Base-by-base conservation (phyloP, 2,329 filamentous ascomycete genomes). In the Trichoderma sp. region DNA sequence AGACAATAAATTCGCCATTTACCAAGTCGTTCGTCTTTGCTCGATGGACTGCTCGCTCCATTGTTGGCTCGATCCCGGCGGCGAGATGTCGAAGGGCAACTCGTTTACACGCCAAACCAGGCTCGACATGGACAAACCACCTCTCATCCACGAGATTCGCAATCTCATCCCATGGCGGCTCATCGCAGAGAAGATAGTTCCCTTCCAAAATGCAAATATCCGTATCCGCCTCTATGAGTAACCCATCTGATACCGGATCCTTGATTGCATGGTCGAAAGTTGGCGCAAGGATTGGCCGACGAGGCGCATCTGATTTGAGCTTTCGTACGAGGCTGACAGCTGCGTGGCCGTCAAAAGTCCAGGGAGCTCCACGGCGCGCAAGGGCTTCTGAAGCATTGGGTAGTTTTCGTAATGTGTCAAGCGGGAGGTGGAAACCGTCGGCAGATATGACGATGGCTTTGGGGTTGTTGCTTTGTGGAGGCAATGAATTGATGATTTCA, bases 1-100 rank as follows among this genome's bases (percentile, higher is more conserved):
- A 61, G 3, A 92, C 77, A 74, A 97, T 92, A 77, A 95, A 87
- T 71, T 79, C 80, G 9, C 90, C 93, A 79, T 97, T 97, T 1
- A 91, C 83, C 68, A 96, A 77, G 79, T 97, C 93, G 75, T 93
- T 97, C 77, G 90, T 89, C 67, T 87, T 83, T 0, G 88, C 92
- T 69, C 93, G 81, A 72, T 80, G 85, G 56, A 86, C 81, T 0
- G 90, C 93, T 56, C 88, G 87, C 44, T 83, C 86, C 71, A 88
- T 85, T 64, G 89, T 82, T 7, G 68, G 69, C 68, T 81, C 79
- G 55, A 81, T 81, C 0, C 79, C 78, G 0, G 76, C 75, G 30
- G 68, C 48, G 0, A 80, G 64, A 71, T 81, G 79, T 12, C 79
- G 70, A 34, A 67, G 68, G 0, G 79, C 78, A 17, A 80, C 72